These are phyloP conservation scores for Leccinum olivaceopallidum DNA, from an alignment of 768 basidiomycete genomes.

Conservation along the genomic window DNA sequence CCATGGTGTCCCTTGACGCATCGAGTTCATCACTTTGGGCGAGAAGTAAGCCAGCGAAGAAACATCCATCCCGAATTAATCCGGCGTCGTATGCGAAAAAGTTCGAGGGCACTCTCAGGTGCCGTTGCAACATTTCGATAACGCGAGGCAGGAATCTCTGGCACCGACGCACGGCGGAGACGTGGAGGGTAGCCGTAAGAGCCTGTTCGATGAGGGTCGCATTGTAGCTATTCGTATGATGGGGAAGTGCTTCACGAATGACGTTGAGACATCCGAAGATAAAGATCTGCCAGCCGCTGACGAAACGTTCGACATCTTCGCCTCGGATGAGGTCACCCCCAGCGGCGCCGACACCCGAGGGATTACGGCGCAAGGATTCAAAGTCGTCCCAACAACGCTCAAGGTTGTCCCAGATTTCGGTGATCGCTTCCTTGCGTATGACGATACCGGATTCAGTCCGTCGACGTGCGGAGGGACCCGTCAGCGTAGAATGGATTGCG, in stretches of 20 bases:
- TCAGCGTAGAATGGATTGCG: slow-evolving; percentile 73
- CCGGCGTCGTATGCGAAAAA: slow-evolving; percentile 88
- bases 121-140: slow-evolving; percentile 51
- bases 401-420: slow-evolving; percentile 82
- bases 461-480: slow-evolving; percentile 72
- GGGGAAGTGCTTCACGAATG: slow-evolving; percentile 71
- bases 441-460: slow-evolving; percentile 48
- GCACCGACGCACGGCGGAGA: slow-evolving; percentile 50
- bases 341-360: slow-evolving; percentile 42
- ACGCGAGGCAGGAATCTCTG: slow-evolving; percentile 50
- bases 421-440: slow-evolving; percentile 64
- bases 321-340: slow-evolving; percentile 37
- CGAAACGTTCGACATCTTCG: slow-evolving; percentile 65
- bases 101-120: slow-evolving; percentile 41
- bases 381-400: slow-evolving; percentile 86
- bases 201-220: slow-evolving; percentile 47
- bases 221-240: slow-evolving; percentile 45
- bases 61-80: slow-evolving; percentile 86
- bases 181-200: slow-evolving; percentile 47
- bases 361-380: slow-evolving; percentile 55
- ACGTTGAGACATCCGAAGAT: slow-evolving; percentile 92
- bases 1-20: slow-evolving; percentile 15
- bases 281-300: slow-evolving; percentile 89
- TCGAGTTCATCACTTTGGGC: slow-evolving; percentile 51
- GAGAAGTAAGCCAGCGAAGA: slow-evolving; percentile 79